Conservation (phyloP, 192 early-diverging fungal species). For the Haplosporangium gracile region DNA sequence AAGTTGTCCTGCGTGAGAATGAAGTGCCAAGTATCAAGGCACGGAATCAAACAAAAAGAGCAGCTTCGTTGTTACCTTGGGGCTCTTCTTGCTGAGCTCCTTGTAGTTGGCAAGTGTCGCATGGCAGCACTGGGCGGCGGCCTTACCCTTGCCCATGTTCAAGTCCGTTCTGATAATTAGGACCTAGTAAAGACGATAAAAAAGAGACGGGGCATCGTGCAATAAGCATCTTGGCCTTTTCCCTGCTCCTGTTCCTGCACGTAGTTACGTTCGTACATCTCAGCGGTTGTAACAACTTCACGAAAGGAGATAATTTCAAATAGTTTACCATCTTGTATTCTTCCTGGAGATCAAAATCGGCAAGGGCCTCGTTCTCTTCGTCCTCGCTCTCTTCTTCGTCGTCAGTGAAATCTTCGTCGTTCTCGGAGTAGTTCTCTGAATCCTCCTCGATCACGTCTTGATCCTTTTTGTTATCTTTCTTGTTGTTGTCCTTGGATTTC, state of each 20-base stretch:
- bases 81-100: slow-evolving; percentile 61
- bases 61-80: slow-evolving; percentile 37
- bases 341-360: slow-evolving; percentile 36
- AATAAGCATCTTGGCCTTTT: too few species aligned
- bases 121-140: slow-evolving; percentile 95
- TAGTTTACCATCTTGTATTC: slow-evolving; percentile 44
- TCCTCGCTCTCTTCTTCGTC: slow-evolving; percentile 42
- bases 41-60: neutral
- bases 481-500: neutral
- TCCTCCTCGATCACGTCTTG: slow-evolving; percentile 37
- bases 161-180: slow-evolving; percentile 90
- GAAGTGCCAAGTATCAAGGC: neutral
- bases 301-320: too few species aligned
- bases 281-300: too few species aligned
- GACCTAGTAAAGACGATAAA: slow-evolving; percentile 60
- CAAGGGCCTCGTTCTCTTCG: slow-evolving; percentile 39
- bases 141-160: slow-evolving; percentile 95
- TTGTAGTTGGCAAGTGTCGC: slow-evolving; percentile 91
- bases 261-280: too few species aligned
- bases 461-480: neutral
- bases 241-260: neutral
- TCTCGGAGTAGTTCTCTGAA: slow-evolving; percentile 28
- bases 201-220: neutral
- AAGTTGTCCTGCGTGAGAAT: neutral
- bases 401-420: slow-evolving; percentile 30